These are phyloP conservation scores for Skeletonema marinoi DNA, from an alignment of 108 stramenopile genomes.

Conservation along the genomic window DNA sequence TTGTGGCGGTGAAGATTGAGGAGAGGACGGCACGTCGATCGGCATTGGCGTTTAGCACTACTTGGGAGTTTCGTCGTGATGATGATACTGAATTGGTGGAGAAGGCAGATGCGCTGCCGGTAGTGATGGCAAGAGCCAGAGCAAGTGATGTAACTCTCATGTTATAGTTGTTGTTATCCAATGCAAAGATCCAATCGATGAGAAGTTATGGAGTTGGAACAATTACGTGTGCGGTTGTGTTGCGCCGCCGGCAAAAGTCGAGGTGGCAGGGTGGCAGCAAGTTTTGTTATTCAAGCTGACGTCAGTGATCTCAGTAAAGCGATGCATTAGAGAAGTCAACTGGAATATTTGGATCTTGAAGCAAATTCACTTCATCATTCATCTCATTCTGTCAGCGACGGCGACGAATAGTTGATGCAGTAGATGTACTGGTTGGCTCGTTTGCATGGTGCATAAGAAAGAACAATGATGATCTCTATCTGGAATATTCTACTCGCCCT, in stretches of 20 bases:
- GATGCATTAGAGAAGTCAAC: not conserved
- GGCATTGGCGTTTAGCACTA: not conserved
- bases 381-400: no score
- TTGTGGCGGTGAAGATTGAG: slow-evolving; percentile 2
- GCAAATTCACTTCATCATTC: no score
- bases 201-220: not conserved
- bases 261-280: not conserved
- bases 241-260: not conserved
- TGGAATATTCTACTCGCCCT: not conserved
- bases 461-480: not conserved
- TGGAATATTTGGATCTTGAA: not conserved
- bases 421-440: no score
- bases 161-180: not conserved
- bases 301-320: not conserved
- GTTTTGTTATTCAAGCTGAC: not conserved
- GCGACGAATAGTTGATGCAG: no score
- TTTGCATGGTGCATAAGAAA: no score
- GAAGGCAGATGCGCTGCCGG: not conserved
- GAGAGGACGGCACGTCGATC: slow-evolving; percentile 27
- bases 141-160: not conserved
- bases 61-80: not conserved
- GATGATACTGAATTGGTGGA: not conserved
- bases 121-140: not conserved
- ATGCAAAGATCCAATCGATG: not conserved
- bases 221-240: not conserved